Base-by-base conservation (phyloP, 1,284 basidiomycete species). In the Exobasidium cylindrosporum region DNA sequence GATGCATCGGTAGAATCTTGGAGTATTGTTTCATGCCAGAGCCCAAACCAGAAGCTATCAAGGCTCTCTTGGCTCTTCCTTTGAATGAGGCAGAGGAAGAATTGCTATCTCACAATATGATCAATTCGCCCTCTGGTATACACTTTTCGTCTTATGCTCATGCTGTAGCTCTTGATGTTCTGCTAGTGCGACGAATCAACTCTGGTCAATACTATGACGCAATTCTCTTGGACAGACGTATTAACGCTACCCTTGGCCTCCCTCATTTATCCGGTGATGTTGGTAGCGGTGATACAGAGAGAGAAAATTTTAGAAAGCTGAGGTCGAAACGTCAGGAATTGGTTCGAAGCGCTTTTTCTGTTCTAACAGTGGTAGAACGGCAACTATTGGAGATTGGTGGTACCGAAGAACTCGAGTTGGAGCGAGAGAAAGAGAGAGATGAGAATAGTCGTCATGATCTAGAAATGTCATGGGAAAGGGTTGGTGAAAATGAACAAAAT, bases 151-250 rank as follows among this genome's bases (percentile, higher is more conserved):
- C 47, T 4, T 28, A 24, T 28, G 47, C 47, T 5, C 47, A 50
- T 50, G 47, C 47, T 4, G 26, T 28, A 4, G 47, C 47, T 6
- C n/a, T 50, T 28, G 47, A 50, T 50, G 4, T 28, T 7, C 21
- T 50, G 3, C 47, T 50, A 13, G 47, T 50, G n/a, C 47, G 47
- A 13, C 26, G 26, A 4, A 50, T 50, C 47, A 50, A 50, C 21
- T 50, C 47, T 21, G 47, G 47, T 4, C 47, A 50, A 26, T 50
- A 50, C 47, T 24, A 24, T 26, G 47, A 50, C 26, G 47, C 47
- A 21, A 50, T 50, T 24, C n/a, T 4, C 4, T 13, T 50, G 26
- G 47, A 50, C 26, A 14, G 47, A 4, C n/a, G 26, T 13, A 28
- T 50, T 4, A 50, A 50, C 47, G 14, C 47, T 23, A 24, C 47